A percentile compares a stretch with the other conserved stretches of the same genome.
phyloP scores from a whole-genome alignment of 352 stramenopile genomes.

The Globisporangium cederbergense region DNA sequence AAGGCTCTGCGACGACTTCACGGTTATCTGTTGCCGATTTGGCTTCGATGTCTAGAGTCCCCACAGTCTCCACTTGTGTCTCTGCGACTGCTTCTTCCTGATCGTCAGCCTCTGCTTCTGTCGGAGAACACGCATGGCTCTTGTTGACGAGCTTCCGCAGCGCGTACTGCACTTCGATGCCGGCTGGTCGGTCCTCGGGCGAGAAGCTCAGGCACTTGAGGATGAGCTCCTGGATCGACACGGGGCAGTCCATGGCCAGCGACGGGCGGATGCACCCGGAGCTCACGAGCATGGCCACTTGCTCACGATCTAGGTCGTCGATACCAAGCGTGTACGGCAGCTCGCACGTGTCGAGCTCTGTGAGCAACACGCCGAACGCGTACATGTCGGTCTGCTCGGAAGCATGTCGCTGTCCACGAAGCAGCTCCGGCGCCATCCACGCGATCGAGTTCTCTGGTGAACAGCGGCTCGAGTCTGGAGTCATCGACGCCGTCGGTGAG shows the following conservation, averaged over 20 bases:
- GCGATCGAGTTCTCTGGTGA: constrained; percentile 22
- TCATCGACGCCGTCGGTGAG: constrained; percentile 18
- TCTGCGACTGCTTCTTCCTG: neutral
- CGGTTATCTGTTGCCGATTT: neutral
- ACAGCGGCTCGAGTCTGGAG: neutral
- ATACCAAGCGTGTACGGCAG: constrained; percentile 38
- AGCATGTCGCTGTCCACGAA: constrained; percentile 26
- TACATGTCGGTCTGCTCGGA: constrained; percentile 42
- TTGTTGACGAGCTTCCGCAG: constrained; percentile 32
- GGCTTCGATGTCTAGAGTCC: neutral
- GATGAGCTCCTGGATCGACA: constrained; percentile 42
- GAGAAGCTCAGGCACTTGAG: constrained; percentile 46
- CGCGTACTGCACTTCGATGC: constrained; percentile 35
- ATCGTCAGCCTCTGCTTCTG: neutral
- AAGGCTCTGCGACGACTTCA: neutral
- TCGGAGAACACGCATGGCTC: neutral
- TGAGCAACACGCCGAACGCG: constrained; percentile 48
- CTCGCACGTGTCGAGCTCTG: constrained; percentile 56
- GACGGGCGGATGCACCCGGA: constrained; percentile 42
- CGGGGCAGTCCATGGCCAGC: constrained; percentile 40
- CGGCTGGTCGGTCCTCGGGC: constrained; percentile 29
- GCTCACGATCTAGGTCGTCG: constrained; percentile 31
- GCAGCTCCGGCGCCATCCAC: constrained; percentile 54
- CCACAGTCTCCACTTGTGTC: neutral
- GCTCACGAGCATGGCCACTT: constrained; percentile 48